These are phyloP conservation scores for Psilocybe sp. DNA, from an alignment of 768 basidiomycete species.

Conservation along the genomic window DNA sequence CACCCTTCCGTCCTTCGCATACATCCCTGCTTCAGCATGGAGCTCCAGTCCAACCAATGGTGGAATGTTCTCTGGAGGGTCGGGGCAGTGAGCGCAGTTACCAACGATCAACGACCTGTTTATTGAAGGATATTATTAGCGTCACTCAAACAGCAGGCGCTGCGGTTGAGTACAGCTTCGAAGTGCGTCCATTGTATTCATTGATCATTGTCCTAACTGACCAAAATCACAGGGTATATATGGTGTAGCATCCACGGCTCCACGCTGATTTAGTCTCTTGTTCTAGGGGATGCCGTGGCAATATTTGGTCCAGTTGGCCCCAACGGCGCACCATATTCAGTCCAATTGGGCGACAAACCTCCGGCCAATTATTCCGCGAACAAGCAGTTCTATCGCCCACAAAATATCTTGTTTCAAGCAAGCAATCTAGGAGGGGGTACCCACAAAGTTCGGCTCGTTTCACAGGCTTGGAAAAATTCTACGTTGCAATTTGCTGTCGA, in stretches of 20 bases:
- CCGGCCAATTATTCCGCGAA: conserved; percentile 19
- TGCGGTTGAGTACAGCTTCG: conserved; percentile 21
- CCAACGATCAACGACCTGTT: not conserved
- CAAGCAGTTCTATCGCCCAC: conserved; percentile 18
- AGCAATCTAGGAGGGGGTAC: conserved; percentile 20
- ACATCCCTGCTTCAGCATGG: conserved; percentile 32
- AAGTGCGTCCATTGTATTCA: conserved; percentile 10
- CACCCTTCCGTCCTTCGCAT: conserved; percentile 32
- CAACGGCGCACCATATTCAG: conserved; percentile 24
- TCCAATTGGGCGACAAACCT: conserved; percentile 21
- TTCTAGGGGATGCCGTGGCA: conserved; percentile 27
- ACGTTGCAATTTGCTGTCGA: conserved; percentile 23
- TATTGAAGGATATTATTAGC: conserved; percentile 8
- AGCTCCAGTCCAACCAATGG: conserved; percentile 23
- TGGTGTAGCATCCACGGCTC: not conserved
- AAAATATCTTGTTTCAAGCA: conserved; percentile 27
- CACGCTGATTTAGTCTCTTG: not conserved
- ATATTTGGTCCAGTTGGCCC: conserved; percentile 37
- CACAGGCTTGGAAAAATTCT: conserved; percentile 11
- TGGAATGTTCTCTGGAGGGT: conserved; percentile 41
- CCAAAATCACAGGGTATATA: not conserved
- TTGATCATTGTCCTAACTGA: not conserved
- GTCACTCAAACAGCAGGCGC: conserved; percentile 19
- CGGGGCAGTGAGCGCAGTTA: conserved; percentile 37
- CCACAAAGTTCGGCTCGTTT: conserved; percentile 30